These are phyloP conservation scores for Naegleria fowleri DNA, from an alignment of 208 protist genomes.

Conservation along the genomic window DNA sequence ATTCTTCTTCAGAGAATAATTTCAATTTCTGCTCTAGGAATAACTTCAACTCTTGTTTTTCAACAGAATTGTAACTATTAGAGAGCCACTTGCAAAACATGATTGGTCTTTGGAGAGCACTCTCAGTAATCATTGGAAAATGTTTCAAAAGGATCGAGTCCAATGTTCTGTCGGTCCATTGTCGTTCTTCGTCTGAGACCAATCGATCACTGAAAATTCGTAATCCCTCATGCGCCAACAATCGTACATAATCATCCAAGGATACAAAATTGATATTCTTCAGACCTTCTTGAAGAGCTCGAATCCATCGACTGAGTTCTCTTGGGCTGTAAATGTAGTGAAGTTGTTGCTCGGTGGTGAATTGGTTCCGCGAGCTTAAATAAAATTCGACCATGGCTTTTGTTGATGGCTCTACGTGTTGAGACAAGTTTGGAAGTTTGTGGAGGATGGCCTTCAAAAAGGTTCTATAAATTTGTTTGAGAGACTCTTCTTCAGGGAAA, in stretches of 20 bases:
- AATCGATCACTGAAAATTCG: conserved; percentile 92
- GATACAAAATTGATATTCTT: conserved; percentile 59
- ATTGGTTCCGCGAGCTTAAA: conserved; percentile 74
- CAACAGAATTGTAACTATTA: conserved; percentile 76
- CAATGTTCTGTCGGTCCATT: conserved; percentile 84
- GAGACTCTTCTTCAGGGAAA: conserved; percentile 89
- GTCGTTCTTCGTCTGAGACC: conserved; percentile 76
- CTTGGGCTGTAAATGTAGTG: conserved; percentile 98
- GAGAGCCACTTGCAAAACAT: conserved; percentile 91
- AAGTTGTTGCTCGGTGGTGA: conserved; percentile 85
- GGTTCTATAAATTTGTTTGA: conserved; percentile 96
- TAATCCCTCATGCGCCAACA: conserved; percentile 93
- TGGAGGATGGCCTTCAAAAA: conserved; percentile 91
- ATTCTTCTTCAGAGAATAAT: conserved; percentile 94
- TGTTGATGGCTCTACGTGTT: conserved; percentile 60
- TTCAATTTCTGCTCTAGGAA: conserved; percentile 79
- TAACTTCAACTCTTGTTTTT: conserved; percentile 71
- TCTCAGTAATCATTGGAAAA: conserved; percentile 64
- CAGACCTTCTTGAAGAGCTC: conserved; percentile 82
- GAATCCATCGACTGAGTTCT: conserved; percentile 94
- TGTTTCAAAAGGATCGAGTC: conserved; percentile 62
- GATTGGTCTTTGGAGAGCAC: conserved; percentile 74
- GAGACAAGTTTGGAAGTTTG: conserved; percentile 54
- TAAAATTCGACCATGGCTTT: conserved; percentile 94
- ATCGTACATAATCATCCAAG: conserved; percentile 75